A percentile compares a stretch with the other conserved stretches of the same genome.
Conservation (phyloP, 192 early-diverging fungal species). For the Spizellomyces punctatus region DNA sequence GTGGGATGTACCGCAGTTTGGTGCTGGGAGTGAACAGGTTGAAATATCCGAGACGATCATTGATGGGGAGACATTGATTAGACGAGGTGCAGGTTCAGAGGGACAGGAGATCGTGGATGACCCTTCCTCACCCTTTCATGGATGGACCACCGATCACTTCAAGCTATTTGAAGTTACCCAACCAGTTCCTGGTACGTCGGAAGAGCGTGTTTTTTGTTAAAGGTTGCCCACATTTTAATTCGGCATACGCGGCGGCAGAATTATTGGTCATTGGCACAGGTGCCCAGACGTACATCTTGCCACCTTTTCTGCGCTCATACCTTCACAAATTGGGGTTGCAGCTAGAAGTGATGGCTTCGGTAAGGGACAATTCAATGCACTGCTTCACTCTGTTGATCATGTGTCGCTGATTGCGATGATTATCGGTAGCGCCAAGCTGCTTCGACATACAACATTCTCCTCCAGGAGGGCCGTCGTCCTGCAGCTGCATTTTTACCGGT, state of each 20-base stretch:
- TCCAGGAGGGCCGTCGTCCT: conserved; percentile 48
- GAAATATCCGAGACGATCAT: conserved; percentile 1
- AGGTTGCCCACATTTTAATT: neutral
- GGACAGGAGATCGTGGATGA: conserved; percentile 12
- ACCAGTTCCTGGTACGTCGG: conserved; percentile 41
- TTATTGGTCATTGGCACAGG: conserved; percentile 57
- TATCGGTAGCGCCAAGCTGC: conserved; percentile 46
- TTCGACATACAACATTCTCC: conserved; percentile 55
- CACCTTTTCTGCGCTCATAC: conserved; percentile 41
- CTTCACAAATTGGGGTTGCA: conserved; percentile 52
- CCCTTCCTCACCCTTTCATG: conserved; percentile 44
- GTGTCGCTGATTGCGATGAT: too few relatives aligned
- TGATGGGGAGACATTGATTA: neutral
- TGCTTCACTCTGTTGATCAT: too few relatives aligned
- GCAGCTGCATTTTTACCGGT: conserved; percentile 50
- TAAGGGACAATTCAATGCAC: conserved; percentile 18
- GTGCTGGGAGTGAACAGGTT: conserved; percentile 38
- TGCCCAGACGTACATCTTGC: conserved; percentile 35
- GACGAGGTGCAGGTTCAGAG: neutral
- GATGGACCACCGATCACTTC: conserved; percentile 47
- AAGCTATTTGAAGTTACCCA: conserved; percentile 45
- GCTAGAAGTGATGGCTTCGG: conserved; percentile 46
- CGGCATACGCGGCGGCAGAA: conserved; percentile 21
- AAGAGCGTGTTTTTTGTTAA: neutral
- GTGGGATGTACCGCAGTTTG: conserved; percentile 59